Evolutionary conservation across 148 eudicot genomes (phyloP), one percentile per base, ranked within the genome.

Genomic region (Arbutus unedo): DNA sequence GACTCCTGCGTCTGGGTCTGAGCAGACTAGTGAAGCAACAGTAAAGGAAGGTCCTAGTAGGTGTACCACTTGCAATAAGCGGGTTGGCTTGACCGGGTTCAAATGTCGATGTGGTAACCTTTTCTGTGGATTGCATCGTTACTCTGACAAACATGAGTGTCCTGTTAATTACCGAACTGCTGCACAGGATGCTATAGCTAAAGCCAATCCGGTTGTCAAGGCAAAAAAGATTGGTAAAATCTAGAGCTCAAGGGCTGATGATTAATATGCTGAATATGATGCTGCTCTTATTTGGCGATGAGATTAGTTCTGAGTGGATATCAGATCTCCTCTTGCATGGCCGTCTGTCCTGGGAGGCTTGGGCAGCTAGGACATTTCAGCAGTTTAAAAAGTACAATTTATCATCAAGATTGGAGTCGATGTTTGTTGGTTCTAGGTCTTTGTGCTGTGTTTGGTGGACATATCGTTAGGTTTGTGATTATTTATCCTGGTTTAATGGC

Each of bases 141-240:
- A 92, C 84, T 88, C 95, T 0, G 95, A 92, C 88, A 90, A 90
- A 81, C 93, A 92, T n/a, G 90, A 90, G 3, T 93, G 94, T 79
- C 87, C 89, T 47, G 91, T 93, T 76, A 94, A 93, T 83, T 93
- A 90, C 82, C 90, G 81, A 11, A 72, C 90, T 47, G 91, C 92
- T 6, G 97, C 76, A 3, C 87, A 85, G 18, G 92, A 90, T 84
- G 94, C 92, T 31, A 91, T 93, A 51, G 92, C 93, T 5, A 93
- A 90, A 75, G 93, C 93, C 80, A 91, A 91, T 82, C 93, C 91
- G 1, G 88, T 91, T 43, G 85, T 91, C 81, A 91, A 89, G 89
- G 89, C 93, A 6, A 89, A 91, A 41, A 91, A 91, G 84, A 89
- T 91, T 38, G 89, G 86, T 55, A 89, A 87, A 76, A 89, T 91